Base-by-base conservation (phyloP, 768 basidiomycete species). In the Mycena polygramma region DNA sequence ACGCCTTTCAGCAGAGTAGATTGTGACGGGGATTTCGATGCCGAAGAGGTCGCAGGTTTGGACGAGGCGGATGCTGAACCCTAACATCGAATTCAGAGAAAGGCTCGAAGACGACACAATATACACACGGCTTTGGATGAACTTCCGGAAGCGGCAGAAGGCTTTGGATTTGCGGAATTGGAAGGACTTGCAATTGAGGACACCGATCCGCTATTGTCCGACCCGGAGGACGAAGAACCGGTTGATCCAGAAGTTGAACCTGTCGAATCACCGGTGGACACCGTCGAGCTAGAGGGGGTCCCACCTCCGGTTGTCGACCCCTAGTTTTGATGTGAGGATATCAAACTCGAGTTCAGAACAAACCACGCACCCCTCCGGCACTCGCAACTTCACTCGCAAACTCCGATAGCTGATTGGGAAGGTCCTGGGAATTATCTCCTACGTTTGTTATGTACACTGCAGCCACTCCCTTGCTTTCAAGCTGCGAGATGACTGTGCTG, bases 361-460 rank as follows among this genome's bases (percentile, higher is more conserved):
- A 26, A 49, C 6, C 2, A 41, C 66, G 53, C 53, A 69, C 68
- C 52, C 58, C 66, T 54, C 37, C 41, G 20, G 22, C 45, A 49
- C 59, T 62, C 20, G 69, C 63, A 41, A 70, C 57, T 36, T 70
- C 63, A 6, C 26, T 51, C n/a, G 52, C 69, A 39, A 70, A 70
- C 45, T 26, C 51, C 1, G 63, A 45, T 14, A 65, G 30, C 52
- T 72, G 66, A 15, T 1, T 5, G n/a, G 71, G 71, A 1, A 72
- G 43, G 22, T 37, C 58, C 19, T 7, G 11, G 22, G 30, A 24
- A 7, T 0, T 55, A 41, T 57, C 63, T 2, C 48, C 0, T 2
- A 24, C 67, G 49, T 66, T 52, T 15, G 71, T 35, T 11, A 72
- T 69, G 36, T 69, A 72, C 2, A 72, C 71, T 0, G 71, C 71